Conservation (phyloP, 2,329 filamentous ascomycete species). For the Talaromyces amestolkiae region DNA sequence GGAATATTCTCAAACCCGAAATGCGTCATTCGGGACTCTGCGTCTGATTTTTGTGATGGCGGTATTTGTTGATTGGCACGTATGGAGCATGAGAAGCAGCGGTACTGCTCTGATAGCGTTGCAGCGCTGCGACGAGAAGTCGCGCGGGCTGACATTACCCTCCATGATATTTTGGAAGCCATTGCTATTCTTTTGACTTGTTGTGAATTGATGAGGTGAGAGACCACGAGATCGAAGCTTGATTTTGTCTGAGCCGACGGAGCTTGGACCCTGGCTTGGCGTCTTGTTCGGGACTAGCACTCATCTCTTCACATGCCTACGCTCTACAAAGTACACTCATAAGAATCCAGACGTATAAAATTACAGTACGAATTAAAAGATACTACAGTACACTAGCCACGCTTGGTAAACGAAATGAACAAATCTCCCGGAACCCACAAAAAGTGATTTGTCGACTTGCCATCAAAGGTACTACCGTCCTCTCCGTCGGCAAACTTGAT, state of each 20-base stretch:
- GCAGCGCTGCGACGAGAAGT: conserved; percentile 27
- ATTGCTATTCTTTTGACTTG: conserved; percentile 22
- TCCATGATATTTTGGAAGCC: conserved; percentile 37
- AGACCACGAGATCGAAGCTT: neutral
- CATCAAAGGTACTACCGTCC: conserved; percentile 32
- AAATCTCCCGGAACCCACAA: conserved; percentile 27
- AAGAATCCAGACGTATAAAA: neutral
- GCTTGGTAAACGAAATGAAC: conserved; percentile 22
- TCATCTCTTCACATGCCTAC: neutral
- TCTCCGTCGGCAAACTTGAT: conserved; percentile 35
- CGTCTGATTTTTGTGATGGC: conserved; percentile 33
- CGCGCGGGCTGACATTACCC: conserved; percentile 35
- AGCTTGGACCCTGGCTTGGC: conserved; percentile 13
- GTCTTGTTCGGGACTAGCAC: neutral
- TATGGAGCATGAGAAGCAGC: conserved; percentile 53
- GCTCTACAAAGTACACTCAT: neutral
- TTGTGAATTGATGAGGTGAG: neutral
- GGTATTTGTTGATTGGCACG: conserved; percentile 34
- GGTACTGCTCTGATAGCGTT: conserved; percentile 35
- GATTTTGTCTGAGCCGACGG: neutral
- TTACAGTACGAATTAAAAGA: neutral
- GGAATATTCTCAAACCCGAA: conserved; percentile 87
- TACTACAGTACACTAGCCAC: conserved; percentile 1
- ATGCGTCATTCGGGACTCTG: conserved; percentile 67
- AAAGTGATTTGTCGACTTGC: conserved; percentile 38